Evolutionary conservation across 495 filamentous ascomycete genomes (phyloP), one percentile per base, ranked within the genome.

Genomic region (Penicillium coffeae): DNA sequence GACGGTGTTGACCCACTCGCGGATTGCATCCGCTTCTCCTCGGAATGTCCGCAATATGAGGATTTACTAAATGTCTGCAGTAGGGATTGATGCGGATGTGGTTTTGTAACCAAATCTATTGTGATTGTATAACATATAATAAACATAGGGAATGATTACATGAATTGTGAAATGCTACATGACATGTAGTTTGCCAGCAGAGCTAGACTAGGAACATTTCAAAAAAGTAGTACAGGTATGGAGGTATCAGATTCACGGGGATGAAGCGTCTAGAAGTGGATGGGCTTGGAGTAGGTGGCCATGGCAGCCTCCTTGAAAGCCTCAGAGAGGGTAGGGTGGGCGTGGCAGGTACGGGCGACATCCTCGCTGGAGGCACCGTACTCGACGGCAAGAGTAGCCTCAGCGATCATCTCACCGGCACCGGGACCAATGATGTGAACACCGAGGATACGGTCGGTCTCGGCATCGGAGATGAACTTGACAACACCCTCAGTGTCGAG

Each of bases 301-400:
- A 98, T 98, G 47, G 93, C 93, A 55, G 93, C 93, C 83, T 98
- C 93, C 80, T 98, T 98, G 79, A 98, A 96, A 37, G 93, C 93
- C 78, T 98, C 93, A 13, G 91, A 82, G 47, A 96, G 80, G 47
- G 93, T 97, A 48, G 93, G 93, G 79, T 98, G 92, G 38, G 93
- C 92, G 75, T 98, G 93, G 71, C 88, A 91, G 46, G 93, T 96
- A 58, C 92, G 84, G 48, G 86, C 92, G 62, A 98, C 85, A 73
- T 96, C 94, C 78, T 97, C 93, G 60, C 82, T 87, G 51, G 86
- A 91, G 19, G 93, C 93, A 44, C 93, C 93, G 66, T 97, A 98
- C 78, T 98, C 93, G 42, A 98, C 73, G 45, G 93, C 94, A 56
- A 98, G 77, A 34, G 91, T 92, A 46, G 87, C 93, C 77, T 98